Evolutionary conservation across 139 green algal genomes (phyloP), one percentile per base, ranked within the genome.

Genomic region (Nannochloris sp.): DNA sequence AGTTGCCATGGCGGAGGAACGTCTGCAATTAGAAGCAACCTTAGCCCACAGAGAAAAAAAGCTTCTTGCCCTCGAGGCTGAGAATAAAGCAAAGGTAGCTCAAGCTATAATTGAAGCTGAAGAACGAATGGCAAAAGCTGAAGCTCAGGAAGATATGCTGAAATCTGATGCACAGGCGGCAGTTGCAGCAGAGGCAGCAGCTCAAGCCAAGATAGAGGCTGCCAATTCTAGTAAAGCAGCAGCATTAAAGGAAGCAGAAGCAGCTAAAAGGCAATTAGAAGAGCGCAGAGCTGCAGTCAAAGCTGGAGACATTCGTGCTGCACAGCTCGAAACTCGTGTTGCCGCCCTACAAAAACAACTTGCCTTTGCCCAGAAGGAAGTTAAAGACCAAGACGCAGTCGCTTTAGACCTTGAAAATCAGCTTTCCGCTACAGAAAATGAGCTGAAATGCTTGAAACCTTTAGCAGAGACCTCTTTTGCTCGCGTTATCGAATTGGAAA

Each of bases 361-460:
- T 54, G 35, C 32, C 13, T 42, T 34, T 4, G 54, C 55, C 5
- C 7, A 63, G 51, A 31, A 48, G 25, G 53, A 29, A 35, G 38
- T 37, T 1, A n/a, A 19, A 3, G 10, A 32, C 6, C 54, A 44
- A 4, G 70, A 72, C 46, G 30, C 13, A 6, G 57, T 33, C 5
- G 27, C 19, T 2, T 45, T 76, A 44, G 70, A 47, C n/a, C 38
- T 76, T 23, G 70, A 76, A 34, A 29, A 51, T 44, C 47, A 71
- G 62, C 39, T 76, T 48, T 67, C 62, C 24, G 38, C 54, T 4
- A 38, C 61, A 14, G 69, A 76, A 54, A 35, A 57, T 12, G 1
- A 33, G 13, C 27, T 71, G 36, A 47, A 46, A 19, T n/a, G 3
- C 3, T n/a, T 34, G 6, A 4, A 10, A 4, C 35, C 31, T 1